Conservation (phyloP, 1,284 basidiomycete genomes). For the Austroboletus olivaceoglutinosus region DNA sequence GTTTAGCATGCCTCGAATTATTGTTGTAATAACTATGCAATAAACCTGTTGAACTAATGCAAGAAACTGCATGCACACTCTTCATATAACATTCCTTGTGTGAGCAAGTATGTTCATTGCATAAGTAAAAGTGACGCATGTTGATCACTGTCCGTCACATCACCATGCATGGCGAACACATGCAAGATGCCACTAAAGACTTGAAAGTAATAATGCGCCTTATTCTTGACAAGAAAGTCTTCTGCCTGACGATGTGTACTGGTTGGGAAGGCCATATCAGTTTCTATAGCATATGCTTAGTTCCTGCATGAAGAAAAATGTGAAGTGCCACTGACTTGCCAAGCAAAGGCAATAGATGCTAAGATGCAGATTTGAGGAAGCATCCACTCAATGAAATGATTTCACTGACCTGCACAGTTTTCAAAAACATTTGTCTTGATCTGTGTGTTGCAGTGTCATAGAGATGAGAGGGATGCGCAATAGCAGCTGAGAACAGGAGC, state of each 20-base stretch:
- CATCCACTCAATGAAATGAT: not conserved
- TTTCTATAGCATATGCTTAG: conserved; percentile 42
- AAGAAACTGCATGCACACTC: conserved; percentile 50
- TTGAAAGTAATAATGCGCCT: conserved; percentile 33
- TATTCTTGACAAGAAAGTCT: conserved; percentile 32
- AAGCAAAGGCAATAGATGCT: conserved; percentile 57
- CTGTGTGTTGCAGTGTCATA: conserved; percentile 19
- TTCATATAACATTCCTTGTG: conserved; percentile 56
- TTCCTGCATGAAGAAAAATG: conserved; percentile 21
- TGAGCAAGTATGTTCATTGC: conserved; percentile 44
- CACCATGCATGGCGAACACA: conserved; percentile 31
- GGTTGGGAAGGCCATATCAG: conserved; percentile 28
- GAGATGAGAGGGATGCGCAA: conserved; percentile 50
- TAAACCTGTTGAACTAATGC: conserved; percentile 50
- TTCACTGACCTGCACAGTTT: conserved; percentile 45
- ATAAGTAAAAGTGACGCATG: conserved; percentile 25
- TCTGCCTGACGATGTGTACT: conserved; percentile 29
- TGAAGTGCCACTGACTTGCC: conserved; percentile 38
- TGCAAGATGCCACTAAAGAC: conserved; percentile 33
- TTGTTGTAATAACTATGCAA: conserved; percentile 4
- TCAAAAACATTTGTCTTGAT: conserved; percentile 48
- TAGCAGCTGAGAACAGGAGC: conserved; percentile 39
- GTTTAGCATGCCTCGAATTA: not conserved
- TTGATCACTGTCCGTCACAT: conserved; percentile 25
- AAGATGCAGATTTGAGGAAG: not conserved